Base-by-base conservation (phyloP, 768 basidiomycete genomes). In the Boletus rubropictus region DNA sequence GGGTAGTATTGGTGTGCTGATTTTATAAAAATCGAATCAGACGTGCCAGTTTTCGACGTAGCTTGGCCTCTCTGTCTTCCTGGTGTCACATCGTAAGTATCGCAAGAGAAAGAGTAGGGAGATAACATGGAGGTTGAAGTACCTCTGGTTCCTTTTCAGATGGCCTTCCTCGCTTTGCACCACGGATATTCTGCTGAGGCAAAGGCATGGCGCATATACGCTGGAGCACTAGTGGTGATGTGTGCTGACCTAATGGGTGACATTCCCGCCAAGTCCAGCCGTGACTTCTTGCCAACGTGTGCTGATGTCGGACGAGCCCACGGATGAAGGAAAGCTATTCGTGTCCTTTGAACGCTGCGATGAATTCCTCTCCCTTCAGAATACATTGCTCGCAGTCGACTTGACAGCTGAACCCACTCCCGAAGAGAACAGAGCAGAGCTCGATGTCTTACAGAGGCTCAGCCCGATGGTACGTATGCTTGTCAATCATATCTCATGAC, bases 281-380 rank as follows among this genome's bases (percentile, higher is more conserved):
- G n/a, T 33, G 28, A 7, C 5, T 12, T 14, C 27, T 21, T 20
- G 17, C 22, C 28, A 24, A 45, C 38, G 21, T 5, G 46, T 29
- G 9, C 14, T 14, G 14, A 72, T 72, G 70, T 68, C 66, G 38
- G 71, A 75, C 45, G 68, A 76, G 22, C 42, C 62, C 14, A 49
- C 50, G 1, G 56, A 60, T 15, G 80, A 83, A 44, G 65, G 61
- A 27, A 78, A 66, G 44, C 42, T 73, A 9, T 77, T 78, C 54
- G 73, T 74, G 10, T 72, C 75, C 10, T 88, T 86, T 56, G 84
- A 83, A 49, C 78, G 75, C 48, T 65, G 76, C 38, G 75, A 73
- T 39, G 81, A 89, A 51, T 82, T 89, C 54, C 44, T 73, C 9
- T 68, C 72, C 29, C 53, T 73, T 12, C 81, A 90, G 51, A 60